Base-by-base conservation (phyloP, 108 stramenopile species). In the Fragilariopsis cylindrus region DNA sequence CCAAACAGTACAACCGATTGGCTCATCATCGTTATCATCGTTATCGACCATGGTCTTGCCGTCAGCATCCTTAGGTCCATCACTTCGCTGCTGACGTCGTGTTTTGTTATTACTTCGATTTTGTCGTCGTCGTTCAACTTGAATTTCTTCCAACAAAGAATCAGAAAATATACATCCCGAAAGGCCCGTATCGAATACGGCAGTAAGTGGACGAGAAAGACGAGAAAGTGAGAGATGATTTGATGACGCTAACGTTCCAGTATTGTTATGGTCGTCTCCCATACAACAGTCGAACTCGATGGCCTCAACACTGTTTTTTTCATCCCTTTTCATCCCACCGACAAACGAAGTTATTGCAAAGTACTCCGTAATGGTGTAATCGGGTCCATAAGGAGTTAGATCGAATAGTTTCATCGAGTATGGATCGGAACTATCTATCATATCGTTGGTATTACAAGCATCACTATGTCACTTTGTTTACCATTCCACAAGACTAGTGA, bases 131-230 rank as follows among this genome's bases (percentile, higher is more conserved):
- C 66, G 48, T 48, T 50, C 46, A 7, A 30, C 16, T 50, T 45
- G 65, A 13, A 69, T 50, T 63, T 78, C 82, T 9, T 75, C 57
- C 48, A 44, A 49, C 7, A 78, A 57, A 15, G 77, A 71, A 42
- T 78, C 74, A 0, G 82, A 83, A 65, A 83, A 67, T 44, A 83
- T 72, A 67, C 82, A 83, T 43, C 82, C 82, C 50, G 82, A 78
- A 58, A 83, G 42, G 0, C 82, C 82, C 46, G 71, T 83, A 54
- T 83, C 82, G 19, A 83, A 68, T 7, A 83, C 82, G 2, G 60
- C 73, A 15, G 72, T 65, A 1, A 83, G 64, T 6, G 82, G 77
- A 19, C 82, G 69, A 4, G 30, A 45, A 53, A 82, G 40, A 13
- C 8, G 21, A 9, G 30, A 47, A 30, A 2, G 2, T 30, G 30